These are phyloP conservation scores for Mycosphaerella arachidis DNA, from an alignment of 2,329 filamentous ascomycete species.

Conservation along the genomic window DNA sequence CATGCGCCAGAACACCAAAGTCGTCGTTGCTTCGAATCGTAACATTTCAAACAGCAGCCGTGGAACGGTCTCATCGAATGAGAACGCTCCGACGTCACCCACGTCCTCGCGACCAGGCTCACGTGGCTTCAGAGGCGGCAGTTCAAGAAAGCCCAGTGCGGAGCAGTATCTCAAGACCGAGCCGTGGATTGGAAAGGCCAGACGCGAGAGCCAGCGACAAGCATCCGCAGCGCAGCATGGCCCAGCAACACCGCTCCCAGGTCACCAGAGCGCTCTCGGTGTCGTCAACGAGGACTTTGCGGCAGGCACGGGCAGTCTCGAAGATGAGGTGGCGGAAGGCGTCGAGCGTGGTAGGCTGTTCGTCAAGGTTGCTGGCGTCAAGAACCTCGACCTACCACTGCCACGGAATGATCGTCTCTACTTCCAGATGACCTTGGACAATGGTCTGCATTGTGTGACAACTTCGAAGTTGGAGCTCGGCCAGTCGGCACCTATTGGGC, in stretches of 20 bases:
- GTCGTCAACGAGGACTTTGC: constrained; percentile 66
- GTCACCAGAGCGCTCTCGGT: constrained; percentile 68
- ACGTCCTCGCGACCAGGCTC: constrained; percentile 38
- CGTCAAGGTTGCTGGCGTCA: constrained; percentile 97
- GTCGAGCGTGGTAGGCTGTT: constrained; percentile 87
- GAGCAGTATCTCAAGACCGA: constrained; percentile 90
- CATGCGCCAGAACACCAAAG: constrained; percentile 97
- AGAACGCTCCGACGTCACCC: constrained; percentile 51
- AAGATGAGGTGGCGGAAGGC: constrained; percentile 61
- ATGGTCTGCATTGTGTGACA: constrained; percentile 94
- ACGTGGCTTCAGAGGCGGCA: constrained; percentile 53
- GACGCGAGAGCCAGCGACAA: constrained; percentile 61
- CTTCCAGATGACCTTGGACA: constrained; percentile 97
- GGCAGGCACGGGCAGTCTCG: constrained; percentile 43
- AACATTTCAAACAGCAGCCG: constrained; percentile 42
- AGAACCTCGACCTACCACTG: constrained; percentile 86
- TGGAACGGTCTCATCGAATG: constrained; percentile 34
- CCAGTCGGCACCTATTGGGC: constrained; percentile 87
- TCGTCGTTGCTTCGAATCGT: constrained; percentile 80
- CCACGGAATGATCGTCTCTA: constrained; percentile 86
- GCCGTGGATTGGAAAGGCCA: constrained; percentile 83
- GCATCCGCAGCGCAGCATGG: constrained; percentile 51
- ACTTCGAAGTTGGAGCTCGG: constrained; percentile 93
- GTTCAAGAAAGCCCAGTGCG: constrained; percentile 73
- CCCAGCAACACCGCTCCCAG: constrained; percentile 75